A percentile compares a stretch with the other conserved stretches of the same genome.
These are phyloP conservation scores for Dalbergia oliveri DNA, from an alignment of 306 rosid genomes.

Conservation along the genomic window DNA sequence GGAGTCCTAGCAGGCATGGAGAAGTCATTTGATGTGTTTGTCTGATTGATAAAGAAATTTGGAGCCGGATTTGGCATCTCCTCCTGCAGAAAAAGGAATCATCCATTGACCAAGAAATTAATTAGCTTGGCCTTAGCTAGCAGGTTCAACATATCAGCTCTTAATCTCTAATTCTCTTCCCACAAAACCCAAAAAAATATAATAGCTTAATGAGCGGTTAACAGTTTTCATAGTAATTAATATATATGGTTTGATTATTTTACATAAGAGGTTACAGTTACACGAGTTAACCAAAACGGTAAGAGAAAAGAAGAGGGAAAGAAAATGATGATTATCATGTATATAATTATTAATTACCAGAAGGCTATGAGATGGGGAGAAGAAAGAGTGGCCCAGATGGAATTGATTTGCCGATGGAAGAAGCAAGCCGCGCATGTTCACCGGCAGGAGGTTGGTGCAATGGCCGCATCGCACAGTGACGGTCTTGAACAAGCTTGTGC, in stretches of 20 bases:
- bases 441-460: constrained; percentile 94
- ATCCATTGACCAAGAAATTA: not conserved
- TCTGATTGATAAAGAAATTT: constrained; percentile 71
- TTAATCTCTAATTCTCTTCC: too few species aligned
- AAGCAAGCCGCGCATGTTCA: constrained; percentile 89
- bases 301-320: not conserved
- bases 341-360: constrained; percentile 51
- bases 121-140: not conserved
- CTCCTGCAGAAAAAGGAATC: constrained; percentile 56
- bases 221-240: too few species aligned
- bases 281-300: not conserved
- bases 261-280: not conserved
- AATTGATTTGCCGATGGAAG: constrained; percentile 86
- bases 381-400: constrained; percentile 86
- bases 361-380: constrained; percentile 78
- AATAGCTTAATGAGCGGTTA: too few species aligned
- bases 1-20: constrained; percentile 65
- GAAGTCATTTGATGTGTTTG: constrained; percentile 63
- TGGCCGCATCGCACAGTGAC: constrained; percentile 98
- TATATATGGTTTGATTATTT: not conserved
- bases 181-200: too few species aligned
- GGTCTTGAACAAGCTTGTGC: constrained; percentile 93
- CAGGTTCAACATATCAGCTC: not conserved
- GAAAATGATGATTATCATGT: not conserved
- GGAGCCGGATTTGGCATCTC: constrained; percentile 78